These are phyloP conservation scores for Tremellales sp. DNA, from an alignment of 1,284 basidiomycete genomes.

Conservation along the genomic window DNA sequence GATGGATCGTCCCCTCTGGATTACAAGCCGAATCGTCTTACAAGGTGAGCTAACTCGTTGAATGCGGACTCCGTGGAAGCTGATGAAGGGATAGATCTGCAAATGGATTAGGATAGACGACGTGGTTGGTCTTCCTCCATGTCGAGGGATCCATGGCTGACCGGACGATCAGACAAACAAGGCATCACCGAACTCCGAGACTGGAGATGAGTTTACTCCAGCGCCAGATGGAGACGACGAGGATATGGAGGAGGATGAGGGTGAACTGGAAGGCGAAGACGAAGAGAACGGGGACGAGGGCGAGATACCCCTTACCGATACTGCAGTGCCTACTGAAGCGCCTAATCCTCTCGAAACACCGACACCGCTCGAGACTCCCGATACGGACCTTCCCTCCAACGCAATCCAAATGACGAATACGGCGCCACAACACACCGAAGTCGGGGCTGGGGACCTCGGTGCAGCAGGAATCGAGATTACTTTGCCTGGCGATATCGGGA, in stretches of 20 bases:
- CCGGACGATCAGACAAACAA: background rate
- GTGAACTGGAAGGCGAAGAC: slow-evolving; percentile 10
- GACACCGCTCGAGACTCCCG: background rate
- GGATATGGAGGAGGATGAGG: slow-evolving; percentile 11
- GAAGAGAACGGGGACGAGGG: slow-evolving; percentile 14
- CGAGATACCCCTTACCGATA: slow-evolving; percentile 4
- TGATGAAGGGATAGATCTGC: slow-evolving; percentile 22
- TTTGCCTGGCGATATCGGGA: slow-evolving; percentile 2
- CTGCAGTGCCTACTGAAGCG: background rate
- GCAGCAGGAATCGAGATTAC: slow-evolving; percentile 18
- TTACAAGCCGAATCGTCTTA: slow-evolving; percentile 33
- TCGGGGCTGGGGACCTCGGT: slow-evolving; percentile 21
- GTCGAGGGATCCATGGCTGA: background rate
- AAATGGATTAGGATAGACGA: slow-evolving; percentile 24
- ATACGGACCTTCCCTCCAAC: slow-evolving; percentile 24
- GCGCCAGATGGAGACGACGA: slow-evolving; percentile 14
- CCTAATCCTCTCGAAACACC: slow-evolving; percentile 1
- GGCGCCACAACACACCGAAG: slow-evolving; percentile 20
- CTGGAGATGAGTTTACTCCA: slow-evolving; percentile 21
- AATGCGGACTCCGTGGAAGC: background rate
- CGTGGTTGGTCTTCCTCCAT: slow-evolving; percentile 3
- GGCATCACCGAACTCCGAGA: slow-evolving; percentile 6
- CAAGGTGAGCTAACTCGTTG: slow-evolving; percentile 13
- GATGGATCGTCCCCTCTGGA: slow-evolving; percentile 32
- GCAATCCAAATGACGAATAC: slow-evolving; percentile 30